Percentiles rank a stretch among this genome's conserved stretches.
Conservation (phyloP, 257 asterid species). For the Leptodermis oblonga region DNA sequence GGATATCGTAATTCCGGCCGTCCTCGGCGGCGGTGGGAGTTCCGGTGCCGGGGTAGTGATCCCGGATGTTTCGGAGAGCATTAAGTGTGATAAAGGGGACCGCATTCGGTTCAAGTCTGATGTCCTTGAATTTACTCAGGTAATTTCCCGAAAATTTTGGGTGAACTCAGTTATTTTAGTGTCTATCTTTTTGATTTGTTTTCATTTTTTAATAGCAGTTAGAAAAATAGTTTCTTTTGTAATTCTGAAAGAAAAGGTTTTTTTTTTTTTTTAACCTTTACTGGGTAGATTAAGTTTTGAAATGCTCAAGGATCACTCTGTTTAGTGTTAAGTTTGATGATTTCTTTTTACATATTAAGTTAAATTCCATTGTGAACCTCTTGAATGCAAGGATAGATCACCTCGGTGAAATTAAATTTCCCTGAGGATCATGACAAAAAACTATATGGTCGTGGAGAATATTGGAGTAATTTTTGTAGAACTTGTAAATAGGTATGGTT, state of each 20-base stretch:
- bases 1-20: conserved; percentile 58
- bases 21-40: not conserved
- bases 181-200: not conserved
- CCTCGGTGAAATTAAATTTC: not conserved
- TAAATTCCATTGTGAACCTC: not conserved
- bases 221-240: not conserved
- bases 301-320: not conserved
- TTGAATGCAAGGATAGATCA: not conserved
- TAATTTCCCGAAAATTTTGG: conserved; percentile 5
- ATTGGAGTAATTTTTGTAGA: not conserved
- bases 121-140: conserved; percentile 94
- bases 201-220: no score
- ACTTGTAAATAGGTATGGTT: not conserved
- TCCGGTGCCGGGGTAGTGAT: conserved; percentile 51
- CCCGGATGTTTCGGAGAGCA: conserved; percentile 69
- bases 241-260: not conserved
- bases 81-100: conserved; percentile 85
- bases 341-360: not conserved
- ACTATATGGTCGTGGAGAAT: not conserved
- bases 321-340: not conserved
- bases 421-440: not conserved
- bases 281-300: not conserved
- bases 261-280: no score
- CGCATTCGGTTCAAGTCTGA: conserved; percentile 90
- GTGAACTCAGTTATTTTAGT: not conserved